Evolutionary conservation across 306 rosid species (phyloP).

Genomic region (Potentilla sterilis): DNA sequence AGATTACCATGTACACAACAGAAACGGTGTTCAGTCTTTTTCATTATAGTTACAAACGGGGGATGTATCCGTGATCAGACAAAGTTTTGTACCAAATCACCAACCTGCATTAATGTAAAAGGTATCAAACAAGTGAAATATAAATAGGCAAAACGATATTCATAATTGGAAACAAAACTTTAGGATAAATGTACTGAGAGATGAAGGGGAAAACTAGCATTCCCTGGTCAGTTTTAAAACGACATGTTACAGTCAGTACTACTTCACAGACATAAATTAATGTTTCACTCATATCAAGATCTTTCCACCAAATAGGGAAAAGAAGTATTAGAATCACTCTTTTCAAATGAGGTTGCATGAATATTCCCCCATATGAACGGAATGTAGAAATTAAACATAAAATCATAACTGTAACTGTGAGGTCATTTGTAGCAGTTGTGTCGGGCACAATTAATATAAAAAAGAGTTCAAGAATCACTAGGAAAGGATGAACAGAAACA

Average conservation of each 20-base stretch:
- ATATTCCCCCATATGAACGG: not conserved
- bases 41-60: not conserved
- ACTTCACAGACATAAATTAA: not conserved
- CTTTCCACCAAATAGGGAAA: not conserved
- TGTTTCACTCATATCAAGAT: not conserved
- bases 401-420: not conserved
- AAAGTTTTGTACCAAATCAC: not conserved
- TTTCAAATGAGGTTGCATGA: not conserved
- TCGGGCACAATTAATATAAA: not conserved
- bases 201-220: not conserved
- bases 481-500: not conserved
- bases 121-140: constrained; percentile 1
- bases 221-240: not conserved
- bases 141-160: not conserved
- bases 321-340: not conserved
- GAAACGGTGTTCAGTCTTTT: not conserved
- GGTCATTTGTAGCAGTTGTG: not conserved
- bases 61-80: not conserved
- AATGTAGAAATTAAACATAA: not conserved
- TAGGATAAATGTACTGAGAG: not conserved
- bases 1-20: not conserved
- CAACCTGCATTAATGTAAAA: constrained; percentile 14
- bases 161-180: not conserved
- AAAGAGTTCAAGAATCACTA: not conserved
- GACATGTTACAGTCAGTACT: not conserved